These are phyloP conservation scores for Suhomyces kilbournensis DNA, from an alignment of 805 yeast genomes.

Conservation along the genomic window DNA sequence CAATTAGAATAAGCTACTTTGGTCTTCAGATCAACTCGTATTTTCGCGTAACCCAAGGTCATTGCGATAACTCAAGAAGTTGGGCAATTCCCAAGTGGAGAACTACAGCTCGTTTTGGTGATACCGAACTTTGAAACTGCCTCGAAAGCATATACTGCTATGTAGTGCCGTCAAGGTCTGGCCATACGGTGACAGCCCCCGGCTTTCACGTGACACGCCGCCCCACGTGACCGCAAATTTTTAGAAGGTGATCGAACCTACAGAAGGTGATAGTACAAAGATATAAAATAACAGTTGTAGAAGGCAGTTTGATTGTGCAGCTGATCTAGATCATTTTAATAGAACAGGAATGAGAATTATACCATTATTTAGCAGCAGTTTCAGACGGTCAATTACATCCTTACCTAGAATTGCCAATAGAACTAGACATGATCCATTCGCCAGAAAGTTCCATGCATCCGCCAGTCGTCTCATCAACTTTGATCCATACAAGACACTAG, in stretches of 20 bases:
- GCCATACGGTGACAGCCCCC: no score
- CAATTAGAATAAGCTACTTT: no score
- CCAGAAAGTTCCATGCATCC: slow-evolving; percentile 44
- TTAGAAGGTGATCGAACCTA: slow-evolving; percentile 6
- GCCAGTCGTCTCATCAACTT: slow-evolving; percentile 26
- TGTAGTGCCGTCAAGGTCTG: no score
- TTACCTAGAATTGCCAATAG: slow-evolving; percentile 1
- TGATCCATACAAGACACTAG: slow-evolving; percentile 85
- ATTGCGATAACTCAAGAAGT: no score
- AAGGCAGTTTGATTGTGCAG: neutral
- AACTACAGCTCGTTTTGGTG: no score
- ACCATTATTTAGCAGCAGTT: neutral
- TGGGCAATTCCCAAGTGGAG: no score
- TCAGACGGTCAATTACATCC: neutral
- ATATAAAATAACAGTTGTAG: neutral
- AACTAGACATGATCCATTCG: neutral
- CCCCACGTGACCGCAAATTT: slow-evolving; percentile 5
- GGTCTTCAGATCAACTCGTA: no score
- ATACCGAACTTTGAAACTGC: no score
- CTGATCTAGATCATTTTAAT: neutral
- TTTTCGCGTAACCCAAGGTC: no score
- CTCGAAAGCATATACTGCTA: no score
- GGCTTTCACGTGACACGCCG: neutral
- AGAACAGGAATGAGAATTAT: slow-evolving; percentile 3
- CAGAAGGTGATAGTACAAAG: neutral